phyloP scores from a whole-genome alignment of 345 rosid genomes.

The Acer campestre region DNA sequence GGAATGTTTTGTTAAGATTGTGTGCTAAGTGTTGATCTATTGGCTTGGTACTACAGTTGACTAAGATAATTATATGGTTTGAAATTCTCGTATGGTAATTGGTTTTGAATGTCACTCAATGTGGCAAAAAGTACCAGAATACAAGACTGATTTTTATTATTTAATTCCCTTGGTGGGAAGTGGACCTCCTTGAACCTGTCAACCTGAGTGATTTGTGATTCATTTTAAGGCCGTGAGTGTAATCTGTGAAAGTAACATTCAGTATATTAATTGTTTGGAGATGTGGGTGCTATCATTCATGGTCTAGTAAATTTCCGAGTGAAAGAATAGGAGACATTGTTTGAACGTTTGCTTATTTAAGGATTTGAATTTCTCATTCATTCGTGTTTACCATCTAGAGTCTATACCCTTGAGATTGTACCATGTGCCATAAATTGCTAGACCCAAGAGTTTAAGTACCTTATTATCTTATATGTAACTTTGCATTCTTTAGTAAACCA shows the following conservation, averaged over 20 bases:
- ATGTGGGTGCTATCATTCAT: background rate
- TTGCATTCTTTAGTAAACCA: background rate
- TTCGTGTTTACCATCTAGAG: background rate
- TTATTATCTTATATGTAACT: background rate
- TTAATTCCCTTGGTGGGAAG: background rate
- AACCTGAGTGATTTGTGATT: background rate
- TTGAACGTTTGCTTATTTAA: background rate
- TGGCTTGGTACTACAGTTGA: background rate
- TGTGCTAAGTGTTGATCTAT: too few species aligned
- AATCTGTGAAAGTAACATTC: background rate
- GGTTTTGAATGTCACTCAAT: background rate
- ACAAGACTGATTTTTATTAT: background rate
- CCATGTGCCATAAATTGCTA: background rate
- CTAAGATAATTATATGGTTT: background rate
- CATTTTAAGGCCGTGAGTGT: background rate
- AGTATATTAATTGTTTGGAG: background rate
- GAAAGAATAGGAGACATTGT: background rate
- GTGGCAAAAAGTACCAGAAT: background rate
- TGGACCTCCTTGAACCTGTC: background rate
- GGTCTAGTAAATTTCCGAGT: background rate
- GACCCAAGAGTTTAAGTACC: background rate
- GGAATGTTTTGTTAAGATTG: too few species aligned
- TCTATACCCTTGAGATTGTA: background rate
- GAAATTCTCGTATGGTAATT: background rate
- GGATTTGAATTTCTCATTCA: background rate